Evolutionary conservation across 2,329 filamentous ascomycete species (phyloP).

Genomic region (Aspergillus fructus): DNA sequence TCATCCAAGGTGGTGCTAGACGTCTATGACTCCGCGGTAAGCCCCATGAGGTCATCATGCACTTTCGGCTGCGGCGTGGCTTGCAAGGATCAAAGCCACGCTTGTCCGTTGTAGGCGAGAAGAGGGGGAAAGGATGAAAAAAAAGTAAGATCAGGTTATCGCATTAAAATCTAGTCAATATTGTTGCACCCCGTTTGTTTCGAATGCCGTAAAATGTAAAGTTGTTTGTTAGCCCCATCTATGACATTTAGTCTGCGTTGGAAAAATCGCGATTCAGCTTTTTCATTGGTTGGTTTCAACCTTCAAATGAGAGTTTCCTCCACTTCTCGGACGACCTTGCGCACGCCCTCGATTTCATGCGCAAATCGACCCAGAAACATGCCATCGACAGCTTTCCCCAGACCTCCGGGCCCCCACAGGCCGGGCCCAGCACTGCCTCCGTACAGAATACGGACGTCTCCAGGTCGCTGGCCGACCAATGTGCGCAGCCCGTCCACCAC

Average conservation of each 20-base stretch:
- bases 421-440: conserved; percentile 81
- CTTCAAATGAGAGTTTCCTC: conserved; percentile 41
- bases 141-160: background rate
- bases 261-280: background rate
- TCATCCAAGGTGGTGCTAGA: background rate
- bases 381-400: conserved; percentile 72
- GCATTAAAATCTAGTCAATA: conserved; percentile 3
- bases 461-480: conserved; percentile 54
- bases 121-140: background rate
- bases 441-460: conserved; percentile 70
- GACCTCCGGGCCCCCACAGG: conserved; percentile 56
- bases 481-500: conserved; percentile 65
- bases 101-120: background rate
- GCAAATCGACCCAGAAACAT: conserved; percentile 80
- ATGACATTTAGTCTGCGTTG: background rate
- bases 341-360: conserved; percentile 71
- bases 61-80: background rate
- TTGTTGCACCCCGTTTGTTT: background rate
- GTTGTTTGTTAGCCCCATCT: background rate
- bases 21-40: background rate
- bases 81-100: background rate
- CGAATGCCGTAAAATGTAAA: background rate
- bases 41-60: conserved; percentile 8
- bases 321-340: conserved; percentile 71
- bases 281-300: background rate